Conservation (phyloP, 208 protist species). For the Acanthamoeba lugdunensis region DNA sequence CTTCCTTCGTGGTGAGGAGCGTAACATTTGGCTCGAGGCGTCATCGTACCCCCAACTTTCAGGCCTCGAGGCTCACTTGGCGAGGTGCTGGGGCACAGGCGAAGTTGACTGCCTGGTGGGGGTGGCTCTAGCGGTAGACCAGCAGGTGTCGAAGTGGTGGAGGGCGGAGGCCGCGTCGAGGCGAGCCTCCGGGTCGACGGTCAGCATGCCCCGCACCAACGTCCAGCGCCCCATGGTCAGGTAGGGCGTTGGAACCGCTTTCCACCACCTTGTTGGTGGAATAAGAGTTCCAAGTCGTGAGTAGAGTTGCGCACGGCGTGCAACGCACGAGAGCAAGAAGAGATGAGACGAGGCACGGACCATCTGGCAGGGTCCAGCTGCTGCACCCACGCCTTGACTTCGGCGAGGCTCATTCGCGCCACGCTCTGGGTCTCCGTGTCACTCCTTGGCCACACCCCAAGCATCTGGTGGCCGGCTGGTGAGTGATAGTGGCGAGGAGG, state of each 20-base stretch:
- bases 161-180: not conserved
- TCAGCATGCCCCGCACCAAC: slow-evolving; percentile 3
- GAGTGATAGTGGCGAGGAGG: not conserved
- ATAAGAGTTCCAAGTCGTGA: not conserved
- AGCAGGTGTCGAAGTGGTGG: not conserved
- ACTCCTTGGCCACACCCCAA: not conserved
- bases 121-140: not conserved
- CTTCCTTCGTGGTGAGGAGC: too few relatives aligned
- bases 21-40: too few relatives aligned
- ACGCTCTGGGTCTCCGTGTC: not conserved
- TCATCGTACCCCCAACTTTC: too few relatives aligned
- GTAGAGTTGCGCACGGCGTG: too few relatives aligned
- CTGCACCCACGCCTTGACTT: not conserved
- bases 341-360: not conserved
- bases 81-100: not conserved
- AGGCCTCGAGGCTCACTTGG: too few relatives aligned
- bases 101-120: not conserved
- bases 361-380: not conserved
- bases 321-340: not conserved
- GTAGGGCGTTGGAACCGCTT: not conserved
- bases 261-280: not conserved
- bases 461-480: not conserved
- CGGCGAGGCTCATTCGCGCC: not conserved
- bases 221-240: not conserved
- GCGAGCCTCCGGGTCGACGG: not conserved